These are phyloP conservation scores for Nakazawaea ambrosiae DNA, from an alignment of 805 yeast genomes.

Conservation along the genomic window DNA sequence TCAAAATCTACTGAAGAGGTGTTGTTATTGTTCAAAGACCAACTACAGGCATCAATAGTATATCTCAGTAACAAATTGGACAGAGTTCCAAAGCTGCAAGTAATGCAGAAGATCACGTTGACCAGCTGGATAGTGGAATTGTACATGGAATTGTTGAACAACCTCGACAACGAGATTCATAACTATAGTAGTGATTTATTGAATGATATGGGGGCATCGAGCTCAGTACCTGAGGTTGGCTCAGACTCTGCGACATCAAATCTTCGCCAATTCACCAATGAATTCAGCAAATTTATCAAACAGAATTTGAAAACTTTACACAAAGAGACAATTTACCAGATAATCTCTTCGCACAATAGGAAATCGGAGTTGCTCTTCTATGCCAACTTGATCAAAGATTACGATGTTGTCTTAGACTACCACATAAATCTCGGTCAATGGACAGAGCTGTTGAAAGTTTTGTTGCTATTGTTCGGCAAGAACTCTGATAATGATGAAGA, in stretches of 20 bases:
- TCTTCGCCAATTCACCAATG: constrained; percentile 20
- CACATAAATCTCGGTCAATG: constrained; percentile 68
- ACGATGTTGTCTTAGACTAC: constrained; percentile 58
- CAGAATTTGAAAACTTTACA: constrained; percentile 47
- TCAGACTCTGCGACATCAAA: constrained; percentile 24
- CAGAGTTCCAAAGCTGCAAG: constrained; percentile 19
- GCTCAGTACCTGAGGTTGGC: constrained; percentile 21
- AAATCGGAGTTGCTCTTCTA: constrained; percentile 56
- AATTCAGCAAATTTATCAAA: constrained; percentile 43
- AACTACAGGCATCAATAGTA: constrained; percentile 36
- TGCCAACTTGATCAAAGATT: constrained; percentile 64
- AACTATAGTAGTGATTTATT: constrained; percentile 13
- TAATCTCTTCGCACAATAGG: constrained; percentile 61
- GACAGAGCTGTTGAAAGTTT: constrained; percentile 58
- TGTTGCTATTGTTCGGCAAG: constrained; percentile 34
- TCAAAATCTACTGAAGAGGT: constrained; percentile 64
- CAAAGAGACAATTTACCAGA: constrained; percentile 60
- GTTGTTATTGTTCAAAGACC: constrained; percentile 41
- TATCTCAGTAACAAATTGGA: constrained; percentile 38
- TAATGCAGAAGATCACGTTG: constrained; percentile 44
- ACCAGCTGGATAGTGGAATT: constrained; percentile 64
- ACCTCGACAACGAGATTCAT: constrained; percentile 27
- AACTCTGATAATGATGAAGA: constrained; percentile 27
- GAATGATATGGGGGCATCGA: constrained; percentile 9
- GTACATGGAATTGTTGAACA: constrained; percentile 39